phyloP scores from a whole-genome alignment of 1,284 basidiomycete genomes.

The Moniliella sp. region DNA sequence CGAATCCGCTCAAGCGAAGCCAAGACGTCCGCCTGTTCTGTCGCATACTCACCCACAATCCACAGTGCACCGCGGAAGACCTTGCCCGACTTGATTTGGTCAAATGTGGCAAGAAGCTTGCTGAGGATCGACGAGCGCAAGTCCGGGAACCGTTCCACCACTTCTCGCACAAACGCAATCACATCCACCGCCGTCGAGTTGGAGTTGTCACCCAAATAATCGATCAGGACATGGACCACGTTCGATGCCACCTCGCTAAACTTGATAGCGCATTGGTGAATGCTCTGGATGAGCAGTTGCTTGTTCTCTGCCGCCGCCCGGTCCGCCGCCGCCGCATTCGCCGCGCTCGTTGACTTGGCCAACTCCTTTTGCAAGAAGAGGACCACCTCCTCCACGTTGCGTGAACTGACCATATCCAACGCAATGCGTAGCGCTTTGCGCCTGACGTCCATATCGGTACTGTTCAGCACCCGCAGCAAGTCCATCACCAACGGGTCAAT shows the following conservation, averaged over 20 bases:
- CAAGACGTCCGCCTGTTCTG: constrained; percentile 17
- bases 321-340: constrained; percentile 18
- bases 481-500: constrained; percentile 88
- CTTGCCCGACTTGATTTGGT: constrained; percentile 85
- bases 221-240: constrained; percentile 90
- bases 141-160: constrained; percentile 88
- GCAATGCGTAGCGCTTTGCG: constrained; percentile 75
- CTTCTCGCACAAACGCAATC: constrained; percentile 83
- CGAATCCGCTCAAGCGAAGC: constrained; percentile 56
- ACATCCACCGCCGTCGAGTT: constrained; percentile 88
- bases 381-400: constrained; percentile 95
- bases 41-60: constrained; percentile 80
- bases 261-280: constrained; percentile 84
- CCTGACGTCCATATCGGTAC: constrained; percentile 87
- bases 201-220: constrained; percentile 86
- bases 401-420: constrained; percentile 73
- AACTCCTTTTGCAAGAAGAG: constrained; percentile 92
- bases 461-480: constrained; percentile 69
- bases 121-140: constrained; percentile 65
- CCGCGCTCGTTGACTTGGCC: constrained; percentile 45
- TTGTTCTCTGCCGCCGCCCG: constrained; percentile 59
- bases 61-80: constrained; percentile 89
- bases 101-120: constrained; percentile 61
- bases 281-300: constrained; percentile 86
- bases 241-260: constrained; percentile 95